phyloP scores from a whole-genome alignment of 345 rosid genomes.

The Pistacia integerrima region DNA sequence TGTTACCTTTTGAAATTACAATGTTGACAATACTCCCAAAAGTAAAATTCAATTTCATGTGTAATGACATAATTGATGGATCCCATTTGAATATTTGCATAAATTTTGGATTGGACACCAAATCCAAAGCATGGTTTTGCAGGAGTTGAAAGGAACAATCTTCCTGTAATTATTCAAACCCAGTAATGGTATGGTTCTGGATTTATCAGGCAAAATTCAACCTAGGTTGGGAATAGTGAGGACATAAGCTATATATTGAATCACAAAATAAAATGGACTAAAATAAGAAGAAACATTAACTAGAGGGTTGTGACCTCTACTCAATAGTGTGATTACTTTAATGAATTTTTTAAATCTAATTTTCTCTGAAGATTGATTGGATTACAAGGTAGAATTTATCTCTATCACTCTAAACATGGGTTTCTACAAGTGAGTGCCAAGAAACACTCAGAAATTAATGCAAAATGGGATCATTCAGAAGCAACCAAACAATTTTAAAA shows the following conservation, averaged over 20 bases:
- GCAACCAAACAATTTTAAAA: constrained; percentile 13
- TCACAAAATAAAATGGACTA: neutral
- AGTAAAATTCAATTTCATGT: neutral
- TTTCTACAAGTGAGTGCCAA: constrained; percentile 10
- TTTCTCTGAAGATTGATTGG: neutral
- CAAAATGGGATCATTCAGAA: constrained; percentile 11
- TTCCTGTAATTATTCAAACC: constrained; percentile 27
- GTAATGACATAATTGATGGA: neutral
- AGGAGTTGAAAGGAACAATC: constrained; percentile 29
- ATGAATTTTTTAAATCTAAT: neutral
- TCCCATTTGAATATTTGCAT: constrained; percentile 10
- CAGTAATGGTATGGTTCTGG: constrained; percentile 41
- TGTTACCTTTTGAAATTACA: neutral
- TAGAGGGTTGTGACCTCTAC: neutral
- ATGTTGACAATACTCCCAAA: neutral
- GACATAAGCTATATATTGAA: constrained; percentile 13
- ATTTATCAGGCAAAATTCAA: constrained; percentile 44
- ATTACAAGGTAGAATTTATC: neutral
- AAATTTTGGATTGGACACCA: neutral
- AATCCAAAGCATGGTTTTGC: constrained; percentile 31
- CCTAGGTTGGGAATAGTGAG: constrained; percentile 12
- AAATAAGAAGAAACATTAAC: constrained; percentile 1
- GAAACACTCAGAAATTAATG: constrained; percentile 10
- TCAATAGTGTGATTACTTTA: neutral
- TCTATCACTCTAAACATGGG: neutral